Evolutionary conservation across 805 yeast genomes (phyloP).

Genomic region (Wickerhamiella siamensis): DNA sequence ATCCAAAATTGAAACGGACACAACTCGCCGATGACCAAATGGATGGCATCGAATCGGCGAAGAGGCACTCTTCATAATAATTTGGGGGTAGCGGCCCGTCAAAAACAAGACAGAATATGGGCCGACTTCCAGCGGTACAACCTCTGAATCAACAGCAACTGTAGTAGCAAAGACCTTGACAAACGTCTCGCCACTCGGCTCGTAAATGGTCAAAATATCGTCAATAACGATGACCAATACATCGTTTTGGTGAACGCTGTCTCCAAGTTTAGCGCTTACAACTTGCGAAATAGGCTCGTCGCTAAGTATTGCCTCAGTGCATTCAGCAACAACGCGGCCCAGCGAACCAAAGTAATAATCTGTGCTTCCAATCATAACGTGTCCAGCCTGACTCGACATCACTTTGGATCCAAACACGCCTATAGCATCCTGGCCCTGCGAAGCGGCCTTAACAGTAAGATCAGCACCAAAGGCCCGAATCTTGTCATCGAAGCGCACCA

Average conservation of each 20-base stretch:
- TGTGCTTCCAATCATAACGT: background rate
- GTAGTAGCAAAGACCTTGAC: slow-evolving; percentile 31
- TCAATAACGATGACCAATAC: slow-evolving; percentile 8
- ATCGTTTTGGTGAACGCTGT: background rate
- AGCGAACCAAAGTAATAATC: slow-evolving; percentile 1
- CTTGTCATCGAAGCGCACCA: background rate
- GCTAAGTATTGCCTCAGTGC: background rate
- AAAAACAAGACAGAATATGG: slow-evolving; percentile 50
- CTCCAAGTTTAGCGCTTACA: slow-evolving; percentile 2
- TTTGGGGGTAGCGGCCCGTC: slow-evolving; percentile 60
- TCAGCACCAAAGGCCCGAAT: background rate
- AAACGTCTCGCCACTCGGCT: slow-evolving; percentile 18
- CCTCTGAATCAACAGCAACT: slow-evolving; percentile 28
- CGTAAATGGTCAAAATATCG: slow-evolving; percentile 13
- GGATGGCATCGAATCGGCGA: slow-evolving; percentile 52
- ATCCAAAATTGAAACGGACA: slow-evolving; percentile 37
- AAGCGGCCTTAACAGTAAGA: background rate
- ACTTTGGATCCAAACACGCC: background rate
- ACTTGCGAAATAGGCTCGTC: background rate
- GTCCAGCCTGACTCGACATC: background rate
- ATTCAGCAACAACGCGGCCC: background rate
- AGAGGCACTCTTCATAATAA: slow-evolving; percentile 48
- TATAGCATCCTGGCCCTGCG: background rate
- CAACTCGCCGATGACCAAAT: slow-evolving; percentile 43
- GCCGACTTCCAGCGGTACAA: slow-evolving; percentile 45